These are phyloP conservation scores for Pistacia integerrima DNA, from an alignment of 345 rosid species.

Conservation along the genomic window DNA sequence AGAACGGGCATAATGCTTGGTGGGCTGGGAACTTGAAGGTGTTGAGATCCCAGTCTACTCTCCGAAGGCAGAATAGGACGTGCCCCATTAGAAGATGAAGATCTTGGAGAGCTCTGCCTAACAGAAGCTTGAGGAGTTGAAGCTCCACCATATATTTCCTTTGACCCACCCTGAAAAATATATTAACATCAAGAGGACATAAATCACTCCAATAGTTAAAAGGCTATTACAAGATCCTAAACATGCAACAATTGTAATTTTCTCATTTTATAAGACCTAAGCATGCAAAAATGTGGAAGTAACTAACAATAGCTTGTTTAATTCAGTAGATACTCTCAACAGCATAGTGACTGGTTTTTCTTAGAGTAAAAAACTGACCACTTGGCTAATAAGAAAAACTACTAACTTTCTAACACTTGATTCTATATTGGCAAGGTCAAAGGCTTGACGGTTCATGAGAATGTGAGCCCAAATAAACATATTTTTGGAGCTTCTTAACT, in stretches of 20 bases:
- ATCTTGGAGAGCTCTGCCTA: conserved; percentile 34
- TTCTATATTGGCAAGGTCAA: too few species aligned
- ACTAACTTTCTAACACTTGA: too few species aligned
- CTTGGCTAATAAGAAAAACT: too few species aligned
- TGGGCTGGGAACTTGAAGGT: conserved; percentile 32
- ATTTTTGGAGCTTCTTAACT: too few species aligned
- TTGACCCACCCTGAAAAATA: conserved; percentile 64
- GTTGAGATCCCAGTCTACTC: conserved; percentile 34
- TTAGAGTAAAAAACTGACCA: too few species aligned
- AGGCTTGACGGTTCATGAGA: too few species aligned
- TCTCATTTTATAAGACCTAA: not conserved
- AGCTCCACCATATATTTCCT: conserved; percentile 46
- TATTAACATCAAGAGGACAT: conserved; percentile 14
- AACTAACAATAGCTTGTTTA: not conserved
- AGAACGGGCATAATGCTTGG: conserved; percentile 17
- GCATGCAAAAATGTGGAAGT: not conserved
- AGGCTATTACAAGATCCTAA: not conserved
- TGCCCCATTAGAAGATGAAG: conserved; percentile 45
- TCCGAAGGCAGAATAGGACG: conserved; percentile 26
- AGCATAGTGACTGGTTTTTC: not conserved
- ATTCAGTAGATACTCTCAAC: not conserved
- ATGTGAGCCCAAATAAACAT: too few species aligned
- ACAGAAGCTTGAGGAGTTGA: conserved; percentile 43
- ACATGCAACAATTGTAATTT: not conserved
- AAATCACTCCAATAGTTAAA: not conserved